These are phyloP conservation scores for Paraphoma sp. DNA, from an alignment of 2,329 filamentous ascomycete genomes.

Conservation along the genomic window DNA sequence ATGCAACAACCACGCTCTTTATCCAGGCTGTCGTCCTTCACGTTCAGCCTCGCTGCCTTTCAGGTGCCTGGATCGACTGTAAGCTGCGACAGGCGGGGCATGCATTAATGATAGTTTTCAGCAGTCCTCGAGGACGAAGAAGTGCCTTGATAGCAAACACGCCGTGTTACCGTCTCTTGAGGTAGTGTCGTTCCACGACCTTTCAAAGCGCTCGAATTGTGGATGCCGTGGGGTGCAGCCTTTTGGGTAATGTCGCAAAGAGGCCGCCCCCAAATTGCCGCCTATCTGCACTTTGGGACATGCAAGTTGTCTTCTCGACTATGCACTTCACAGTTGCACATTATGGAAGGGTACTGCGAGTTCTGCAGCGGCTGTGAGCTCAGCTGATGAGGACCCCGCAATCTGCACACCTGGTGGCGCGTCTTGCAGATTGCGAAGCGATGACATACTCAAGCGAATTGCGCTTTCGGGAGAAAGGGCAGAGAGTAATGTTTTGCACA, in stretches of 20 bases:
- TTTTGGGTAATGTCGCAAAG: not conserved
- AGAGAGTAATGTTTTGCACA: not conserved
- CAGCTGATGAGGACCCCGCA: slow-evolving; percentile 16
- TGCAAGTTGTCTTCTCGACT: slow-evolving; percentile 3
- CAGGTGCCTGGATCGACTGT: not conserved
- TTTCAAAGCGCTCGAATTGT: not conserved
- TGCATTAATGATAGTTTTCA: not conserved
- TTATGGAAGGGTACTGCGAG: not conserved
- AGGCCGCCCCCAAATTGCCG: slow-evolving; percentile 8
- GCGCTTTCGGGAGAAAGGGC: not conserved
- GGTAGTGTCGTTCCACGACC: slow-evolving; percentile 4
- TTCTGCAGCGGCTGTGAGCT: slow-evolving; percentile 3
- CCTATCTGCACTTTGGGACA: not conserved
- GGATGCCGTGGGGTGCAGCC: not conserved
- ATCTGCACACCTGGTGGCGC: not conserved
- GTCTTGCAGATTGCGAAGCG: not conserved
- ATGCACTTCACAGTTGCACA: slow-evolving; percentile 3
- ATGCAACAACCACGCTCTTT: not conserved
- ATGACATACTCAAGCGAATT: slow-evolving; percentile 1
- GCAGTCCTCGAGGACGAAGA: not conserved
- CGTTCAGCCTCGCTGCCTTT: not conserved
- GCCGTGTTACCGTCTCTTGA: slow-evolving; percentile 6
- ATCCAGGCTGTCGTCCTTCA: not conserved
- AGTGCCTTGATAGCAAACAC: slow-evolving; percentile 4
- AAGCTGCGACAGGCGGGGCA: not conserved